Evolutionary conservation across 2,329 filamentous ascomycete genomes (phyloP).

Genomic region (Pseudogymnoascus sp.): DNA sequence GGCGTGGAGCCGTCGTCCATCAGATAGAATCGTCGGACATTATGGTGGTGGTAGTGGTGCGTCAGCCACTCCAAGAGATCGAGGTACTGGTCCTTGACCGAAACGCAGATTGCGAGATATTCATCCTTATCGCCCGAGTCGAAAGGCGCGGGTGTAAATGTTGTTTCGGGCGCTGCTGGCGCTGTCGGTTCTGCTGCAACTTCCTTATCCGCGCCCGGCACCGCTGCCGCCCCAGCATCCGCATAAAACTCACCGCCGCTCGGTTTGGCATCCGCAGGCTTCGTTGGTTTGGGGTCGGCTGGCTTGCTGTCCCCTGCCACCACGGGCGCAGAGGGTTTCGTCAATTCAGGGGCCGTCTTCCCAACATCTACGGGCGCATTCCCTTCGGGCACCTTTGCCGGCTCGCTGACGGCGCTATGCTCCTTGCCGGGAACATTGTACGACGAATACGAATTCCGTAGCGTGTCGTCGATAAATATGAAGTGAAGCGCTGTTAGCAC

Average conservation of each 20-base stretch:
- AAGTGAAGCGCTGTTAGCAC: conserved; percentile 7
- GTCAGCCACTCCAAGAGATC: conserved; percentile 23
- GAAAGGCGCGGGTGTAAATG: conserved; percentile 4
- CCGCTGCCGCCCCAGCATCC: not conserved
- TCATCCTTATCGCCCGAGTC: conserved; percentile 13
- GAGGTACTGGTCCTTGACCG: conserved; percentile 19
- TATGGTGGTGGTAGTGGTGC: conserved; percentile 24
- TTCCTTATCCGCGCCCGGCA: not conserved
- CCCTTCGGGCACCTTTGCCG: not conserved
- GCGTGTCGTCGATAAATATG: conserved; percentile 2
- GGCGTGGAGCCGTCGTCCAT: conserved; percentile 25
- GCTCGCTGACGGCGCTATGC: not conserved
- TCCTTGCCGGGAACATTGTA: not conserved
- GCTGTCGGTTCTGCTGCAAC: not conserved
- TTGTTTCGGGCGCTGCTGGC: not conserved
- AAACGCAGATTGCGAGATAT: conserved; percentile 23
- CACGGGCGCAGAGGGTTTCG: not conserved
- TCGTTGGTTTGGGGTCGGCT: not conserved
- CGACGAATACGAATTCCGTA: conserved; percentile 1
- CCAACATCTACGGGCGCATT: conserved; percentile 3
- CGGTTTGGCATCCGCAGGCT: not conserved
- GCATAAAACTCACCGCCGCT: not conserved
- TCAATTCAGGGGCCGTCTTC: not conserved
- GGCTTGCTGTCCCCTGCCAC: not conserved
- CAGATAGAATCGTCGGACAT: conserved; percentile 23